Evolutionary conservation across 2,329 filamentous ascomycete species (phyloP), one percentile per base, ranked within the genome.

Genomic region (Orbilia brochopaga): DNA sequence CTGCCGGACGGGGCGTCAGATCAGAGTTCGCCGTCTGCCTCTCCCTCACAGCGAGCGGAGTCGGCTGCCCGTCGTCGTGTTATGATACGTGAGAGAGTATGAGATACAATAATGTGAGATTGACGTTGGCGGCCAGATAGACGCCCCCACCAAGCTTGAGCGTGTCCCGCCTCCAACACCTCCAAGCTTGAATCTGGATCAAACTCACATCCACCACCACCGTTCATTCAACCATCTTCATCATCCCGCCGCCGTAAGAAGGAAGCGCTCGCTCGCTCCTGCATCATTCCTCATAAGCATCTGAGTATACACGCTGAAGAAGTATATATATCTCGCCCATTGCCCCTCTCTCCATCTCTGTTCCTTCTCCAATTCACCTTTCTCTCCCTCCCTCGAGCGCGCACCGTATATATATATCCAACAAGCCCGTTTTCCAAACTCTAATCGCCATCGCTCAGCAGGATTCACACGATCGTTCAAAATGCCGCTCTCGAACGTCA

Each of bases 401-500:
- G 6, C 4, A 23, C 46, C 46, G 23, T 51, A 51, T 17, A n/a
- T 51, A 23, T 51, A 51, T 23, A 11, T 51, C 2, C 23, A 19
- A 27, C 51, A 10, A 53, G 13, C 21, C 2, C 32, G 4, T 27
- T 30, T 17, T 4, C 2, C 10, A 54, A 57, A 56, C 42, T 55
- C 64, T 69, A 59, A 66, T 59, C 54, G 55, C 46, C 65, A 52
- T 17, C 21, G 37, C 2, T 44, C 30, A 62, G 8, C 59, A 27
- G 42, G 35, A 27, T 23, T 11, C 17, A 52, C 50, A 40, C 50
- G 51, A 6, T 32, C 17, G 23, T 30, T 13, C 58, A 54, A 54
- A 17, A 70, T 70, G 66, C 7, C 66, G 42, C 65, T 58, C 35
- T 64, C 59, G 10, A 60, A 64, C 24, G 32, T 64, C 30, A 75